These are phyloP conservation scores for Saccharomycopsis crataegensis DNA, from an alignment of 1,139 yeast genomes.

Conservation along the genomic window DNA sequence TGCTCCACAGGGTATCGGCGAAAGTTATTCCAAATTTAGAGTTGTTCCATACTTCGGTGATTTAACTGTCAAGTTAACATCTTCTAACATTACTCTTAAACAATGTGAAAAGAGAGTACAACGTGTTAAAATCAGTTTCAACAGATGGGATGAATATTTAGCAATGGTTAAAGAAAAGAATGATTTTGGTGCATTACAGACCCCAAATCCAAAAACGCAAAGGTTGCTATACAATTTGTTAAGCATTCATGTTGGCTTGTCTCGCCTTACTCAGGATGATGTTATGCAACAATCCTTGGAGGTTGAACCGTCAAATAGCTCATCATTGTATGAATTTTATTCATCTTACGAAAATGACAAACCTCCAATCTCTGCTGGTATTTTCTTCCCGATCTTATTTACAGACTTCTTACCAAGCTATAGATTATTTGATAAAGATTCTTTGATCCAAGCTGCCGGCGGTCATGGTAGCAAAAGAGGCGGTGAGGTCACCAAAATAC, in stretches of 20 bases:
- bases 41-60: conserved; percentile 94
- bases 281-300: conserved; percentile 36
- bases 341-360: conserved; percentile 34
- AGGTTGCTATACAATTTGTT: conserved; percentile 32
- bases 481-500: conserved; percentile 1
- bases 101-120: conserved; percentile 62
- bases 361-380: conserved; percentile 47
- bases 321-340: conserved; percentile 14
- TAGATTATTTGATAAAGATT: conserved; percentile 44
- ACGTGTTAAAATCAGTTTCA: conserved; percentile 65
- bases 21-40: conserved; percentile 62
- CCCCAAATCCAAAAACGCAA: conserved; percentile 28
- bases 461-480: conserved; percentile 20
- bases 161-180: conserved; percentile 30
- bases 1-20: conserved; percentile 88
- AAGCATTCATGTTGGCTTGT: conserved; percentile 29
- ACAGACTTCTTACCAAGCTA: conserved; percentile 47
- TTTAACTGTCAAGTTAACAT: conserved; percentile 36
- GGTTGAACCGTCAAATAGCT: conserved; percentile 33
- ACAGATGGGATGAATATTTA: conserved; percentile 72
- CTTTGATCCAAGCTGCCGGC: conserved; percentile 45
- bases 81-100: conserved; percentile 37
- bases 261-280: conserved; percentile 28
- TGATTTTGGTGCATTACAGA: conserved; percentile 31
- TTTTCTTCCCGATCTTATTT: conserved; percentile 54